These are phyloP conservation scores for Lasiodiplodia sp. DNA, from an alignment of 2,329 filamentous ascomycete genomes.

Conservation along the genomic window DNA sequence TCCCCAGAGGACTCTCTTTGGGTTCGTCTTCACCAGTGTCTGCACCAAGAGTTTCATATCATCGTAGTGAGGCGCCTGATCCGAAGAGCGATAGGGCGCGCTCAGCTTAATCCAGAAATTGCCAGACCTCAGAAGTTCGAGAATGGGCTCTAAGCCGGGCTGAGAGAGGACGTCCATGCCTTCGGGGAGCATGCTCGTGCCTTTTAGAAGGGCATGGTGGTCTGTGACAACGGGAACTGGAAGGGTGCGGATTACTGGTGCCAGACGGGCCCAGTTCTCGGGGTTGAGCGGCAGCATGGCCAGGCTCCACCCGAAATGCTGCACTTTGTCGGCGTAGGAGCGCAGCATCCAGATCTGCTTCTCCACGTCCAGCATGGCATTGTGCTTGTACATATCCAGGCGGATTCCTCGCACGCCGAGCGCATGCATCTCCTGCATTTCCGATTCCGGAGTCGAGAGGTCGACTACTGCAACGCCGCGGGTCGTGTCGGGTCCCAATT, in stretches of 20 bases:
- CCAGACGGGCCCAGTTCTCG: slow-evolving; percentile 41
- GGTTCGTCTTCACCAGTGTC: slow-evolving; percentile 44
- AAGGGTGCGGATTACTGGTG: slow-evolving; percentile 35
- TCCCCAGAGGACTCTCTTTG: slow-evolving; percentile 45
- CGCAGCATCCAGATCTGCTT: slow-evolving; percentile 43
- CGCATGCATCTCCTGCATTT: slow-evolving; percentile 34
- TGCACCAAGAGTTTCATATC: slow-evolving; percentile 43
- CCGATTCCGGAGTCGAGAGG: slow-evolving; percentile 37
- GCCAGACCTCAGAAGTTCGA: slow-evolving; percentile 42
- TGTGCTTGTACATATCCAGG: slow-evolving; percentile 47
- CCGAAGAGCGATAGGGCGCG: slow-evolving; percentile 47
- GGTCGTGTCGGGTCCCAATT: slow-evolving; percentile 38
- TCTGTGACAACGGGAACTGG: slow-evolving; percentile 39
- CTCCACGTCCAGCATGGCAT: slow-evolving; percentile 48
- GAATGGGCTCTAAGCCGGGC: slow-evolving; percentile 41
- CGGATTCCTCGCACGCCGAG: slow-evolving; percentile 45
- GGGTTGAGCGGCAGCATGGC: slow-evolving; percentile 44
- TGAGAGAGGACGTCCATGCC: slow-evolving; percentile 38
- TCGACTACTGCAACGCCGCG: slow-evolving; percentile 44
- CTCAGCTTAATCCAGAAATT: slow-evolving; percentile 49
- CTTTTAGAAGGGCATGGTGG: slow-evolving; percentile 49
- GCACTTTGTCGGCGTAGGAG: slow-evolving; percentile 38
- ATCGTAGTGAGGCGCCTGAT: slow-evolving; percentile 40
- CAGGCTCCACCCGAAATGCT: slow-evolving; percentile 40
- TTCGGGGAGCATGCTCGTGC: slow-evolving; percentile 41